Evolutionary conservation across 768 basidiomycete species (phyloP).

Genomic region (Termitomyces sp.): DNA sequence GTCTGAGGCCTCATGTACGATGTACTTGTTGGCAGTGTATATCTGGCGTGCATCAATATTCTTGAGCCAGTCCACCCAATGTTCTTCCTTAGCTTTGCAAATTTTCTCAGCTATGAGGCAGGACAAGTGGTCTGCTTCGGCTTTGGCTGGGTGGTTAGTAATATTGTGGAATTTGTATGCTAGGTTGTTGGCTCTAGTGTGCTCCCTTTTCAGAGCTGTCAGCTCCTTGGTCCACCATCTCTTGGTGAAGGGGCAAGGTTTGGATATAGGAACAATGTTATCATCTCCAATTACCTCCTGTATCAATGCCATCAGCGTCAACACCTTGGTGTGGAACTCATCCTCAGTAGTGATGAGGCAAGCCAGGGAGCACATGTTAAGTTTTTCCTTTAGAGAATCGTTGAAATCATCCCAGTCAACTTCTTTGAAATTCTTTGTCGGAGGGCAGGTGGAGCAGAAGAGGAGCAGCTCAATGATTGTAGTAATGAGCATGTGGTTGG

Average conservation of each 20-base stretch:
- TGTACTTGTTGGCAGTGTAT: not conserved
- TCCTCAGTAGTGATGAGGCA: not conserved
- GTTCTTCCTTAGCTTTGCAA: not conserved
- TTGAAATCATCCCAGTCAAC: not conserved
- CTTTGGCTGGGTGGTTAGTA: rapidly evolving
- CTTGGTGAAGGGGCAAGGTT: not conserved
- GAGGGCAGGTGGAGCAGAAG: rapidly evolving
- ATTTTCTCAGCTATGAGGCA: not conserved
- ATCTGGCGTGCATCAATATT: not conserved
- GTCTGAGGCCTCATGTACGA: not conserved
- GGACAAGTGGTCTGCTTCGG: not conserved
- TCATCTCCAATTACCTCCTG: not conserved
- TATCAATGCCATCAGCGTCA: not conserved
- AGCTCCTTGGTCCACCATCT: not conserved
- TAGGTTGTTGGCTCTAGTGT: not conserved
- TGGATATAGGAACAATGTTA: rapidly evolving
- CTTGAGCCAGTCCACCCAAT: not conserved
- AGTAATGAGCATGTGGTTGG: not conserved
- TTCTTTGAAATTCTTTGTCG: not conserved
- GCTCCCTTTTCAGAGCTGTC: not conserved
- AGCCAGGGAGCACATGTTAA: not conserved
- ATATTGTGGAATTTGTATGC: not conserved
- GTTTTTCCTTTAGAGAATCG: not conserved
- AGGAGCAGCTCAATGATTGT: not conserved
- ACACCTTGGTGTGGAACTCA: not conserved